phyloP scores from a whole-genome alignment of 164 flowering plant species.

The Vitis rupestris region DNA sequence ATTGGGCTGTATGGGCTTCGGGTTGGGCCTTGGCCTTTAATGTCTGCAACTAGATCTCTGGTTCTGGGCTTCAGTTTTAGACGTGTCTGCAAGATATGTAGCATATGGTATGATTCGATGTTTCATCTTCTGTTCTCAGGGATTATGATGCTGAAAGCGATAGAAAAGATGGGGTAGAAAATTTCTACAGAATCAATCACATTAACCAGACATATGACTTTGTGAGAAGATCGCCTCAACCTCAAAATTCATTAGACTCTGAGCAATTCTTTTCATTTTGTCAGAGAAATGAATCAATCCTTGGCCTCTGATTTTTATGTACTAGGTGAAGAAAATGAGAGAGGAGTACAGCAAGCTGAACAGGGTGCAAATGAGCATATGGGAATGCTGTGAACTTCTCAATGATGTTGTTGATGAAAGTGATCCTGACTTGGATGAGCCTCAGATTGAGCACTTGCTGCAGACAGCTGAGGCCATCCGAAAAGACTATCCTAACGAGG shows the following conservation, averaged over 20 bases:
- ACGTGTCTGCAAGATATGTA: too few species aligned
- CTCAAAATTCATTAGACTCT: background rate
- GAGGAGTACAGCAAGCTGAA: slow-evolving; percentile 50
- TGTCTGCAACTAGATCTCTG: too few species aligned
- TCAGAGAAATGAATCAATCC: background rate
- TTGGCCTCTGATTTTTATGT: background rate
- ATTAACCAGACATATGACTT: slow-evolving; percentile 53
- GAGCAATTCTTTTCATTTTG: background rate
- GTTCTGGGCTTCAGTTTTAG: too few species aligned
- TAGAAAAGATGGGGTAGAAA: slow-evolving; percentile 52
- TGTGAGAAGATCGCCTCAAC: slow-evolving; percentile 24
- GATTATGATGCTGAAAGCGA: slow-evolving; percentile 54
- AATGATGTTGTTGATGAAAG: slow-evolving; percentile 64
- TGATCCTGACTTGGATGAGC: slow-evolving; percentile 72
- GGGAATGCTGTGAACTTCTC: slow-evolving; percentile 77
- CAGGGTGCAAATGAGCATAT: slow-evolving; percentile 63
- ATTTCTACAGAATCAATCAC: slow-evolving; percentile 52
- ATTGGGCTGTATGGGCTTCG: too few species aligned
- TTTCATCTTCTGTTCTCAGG: slow-evolving; percentile 22
- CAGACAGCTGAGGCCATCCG: slow-evolving; percentile 71
- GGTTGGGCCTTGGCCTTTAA: too few species aligned
- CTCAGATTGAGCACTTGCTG: slow-evolving; percentile 64
- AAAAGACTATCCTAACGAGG: slow-evolving; percentile 63
- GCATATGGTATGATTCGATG: too few species aligned
- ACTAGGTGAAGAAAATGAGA: slow-evolving; percentile 60